These are phyloP conservation scores for Metschnikowia gruessii DNA, from an alignment of 805 yeast species.

Conservation along the genomic window DNA sequence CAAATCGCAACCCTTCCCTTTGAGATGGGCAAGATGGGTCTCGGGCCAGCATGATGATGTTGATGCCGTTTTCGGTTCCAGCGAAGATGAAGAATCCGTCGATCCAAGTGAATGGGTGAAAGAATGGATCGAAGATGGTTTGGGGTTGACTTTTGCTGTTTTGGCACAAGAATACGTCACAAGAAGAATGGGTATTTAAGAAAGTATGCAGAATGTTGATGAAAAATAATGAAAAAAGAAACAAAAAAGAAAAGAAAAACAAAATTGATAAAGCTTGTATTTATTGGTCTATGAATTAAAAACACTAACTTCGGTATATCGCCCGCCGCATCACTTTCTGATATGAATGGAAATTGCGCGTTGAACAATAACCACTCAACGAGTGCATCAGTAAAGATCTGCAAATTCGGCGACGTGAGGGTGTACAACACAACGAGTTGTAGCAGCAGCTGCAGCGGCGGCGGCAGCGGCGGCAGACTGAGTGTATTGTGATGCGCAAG, in stretches of 20 bases:
- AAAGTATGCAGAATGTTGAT: background rate
- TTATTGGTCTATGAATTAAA: conserved; percentile 4
- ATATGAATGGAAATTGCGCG: too few relatives aligned
- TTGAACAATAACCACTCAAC: too few relatives aligned
- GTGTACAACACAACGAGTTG: conserved; percentile 25
- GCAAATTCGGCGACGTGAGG: conserved; percentile 46
- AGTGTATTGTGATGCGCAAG: conserved; percentile 2
- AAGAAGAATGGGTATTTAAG: conserved; percentile 71
- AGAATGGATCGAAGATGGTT: conserved; percentile 52
- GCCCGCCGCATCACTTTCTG: background rate
- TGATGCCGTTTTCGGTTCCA: conserved; percentile 16
- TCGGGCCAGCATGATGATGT: conserved; percentile 40
- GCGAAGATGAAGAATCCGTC: conserved; percentile 26
- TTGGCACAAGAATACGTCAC: conserved; percentile 89
- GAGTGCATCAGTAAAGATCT: conserved; percentile 34
- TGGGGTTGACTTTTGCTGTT: conserved; percentile 77
- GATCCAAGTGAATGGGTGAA: conserved; percentile 45
- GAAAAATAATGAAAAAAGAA: background rate
- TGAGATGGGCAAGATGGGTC: conserved; percentile 93
- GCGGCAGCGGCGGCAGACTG: conserved; percentile 1
- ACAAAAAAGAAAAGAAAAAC: background rate
- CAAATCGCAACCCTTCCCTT: conserved; percentile 87
- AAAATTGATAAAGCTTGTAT: background rate
- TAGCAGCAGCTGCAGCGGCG: conserved; percentile 8
- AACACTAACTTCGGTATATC: background rate